Base-by-base conservation (phyloP, 805 yeast genomes). In the Dipodascus albidus region DNA sequence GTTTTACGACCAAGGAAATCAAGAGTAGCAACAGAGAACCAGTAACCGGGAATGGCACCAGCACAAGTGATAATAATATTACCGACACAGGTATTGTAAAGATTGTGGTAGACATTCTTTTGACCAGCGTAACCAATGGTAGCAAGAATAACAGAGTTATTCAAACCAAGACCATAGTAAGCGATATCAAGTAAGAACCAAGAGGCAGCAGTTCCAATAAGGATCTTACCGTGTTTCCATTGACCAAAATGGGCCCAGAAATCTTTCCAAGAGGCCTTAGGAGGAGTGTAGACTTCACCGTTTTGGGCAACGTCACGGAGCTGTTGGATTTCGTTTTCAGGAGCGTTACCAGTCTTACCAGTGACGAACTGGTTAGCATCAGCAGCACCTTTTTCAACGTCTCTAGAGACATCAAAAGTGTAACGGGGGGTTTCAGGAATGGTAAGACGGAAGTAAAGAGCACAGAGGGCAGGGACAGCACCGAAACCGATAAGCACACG, bases 341-440 rank as follows among this genome's bases (percentile, higher is more conserved):
- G 72, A 53, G 83, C 83, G 56, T 74, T 65, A 65, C 83, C 84
- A 54, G 66, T 66, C 54, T 64, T 63, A 64, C 83, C 82, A 62
- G 79, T 83, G 33, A 50, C 48, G 38, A 35, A 50, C 49, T 48
- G 47, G 14, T 50, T 47, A 14, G 33, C 48, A 23, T 47, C 57
- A 52, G 79, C 80, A 55, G 77, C 71, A 55, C 77, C 82, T 63
- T 73, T 70, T 58, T 71, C 75, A 51, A 77, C 73, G 60, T 78
- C 80, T 60, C 76, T 76, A 51, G 76, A 67, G 54, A 85, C 83
- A 68, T 87, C 95, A 21, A 52, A 47, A 35, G 86, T 74, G 71
- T 85, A 87, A 76, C 96, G 82, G 69, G 96, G 96, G 48, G 96
- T 86, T 75, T 88, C 96, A 57, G 96, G 96, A 68, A 88, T 88